These are phyloP conservation scores for Metschnikowia rubicola DNA, from an alignment of 805 yeast species.

Conservation along the genomic window DNA sequence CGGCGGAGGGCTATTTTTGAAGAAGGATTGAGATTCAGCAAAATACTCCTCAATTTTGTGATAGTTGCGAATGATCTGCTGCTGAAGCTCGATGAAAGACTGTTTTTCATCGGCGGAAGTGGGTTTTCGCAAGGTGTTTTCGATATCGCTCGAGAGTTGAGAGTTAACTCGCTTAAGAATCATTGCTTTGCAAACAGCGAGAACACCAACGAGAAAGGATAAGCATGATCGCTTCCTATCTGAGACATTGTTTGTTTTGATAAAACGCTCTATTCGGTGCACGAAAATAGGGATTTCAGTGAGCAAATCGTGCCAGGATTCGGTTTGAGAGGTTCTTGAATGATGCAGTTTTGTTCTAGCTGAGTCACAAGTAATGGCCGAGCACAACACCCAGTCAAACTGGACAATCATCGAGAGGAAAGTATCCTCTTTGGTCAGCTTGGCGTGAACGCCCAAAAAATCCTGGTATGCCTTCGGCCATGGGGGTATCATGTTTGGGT, in stretches of 20 bases:
- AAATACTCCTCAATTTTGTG: slow-evolving; percentile 22
- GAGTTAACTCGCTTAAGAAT: slow-evolving; percentile 31
- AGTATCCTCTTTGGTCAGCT: slow-evolving; percentile 15
- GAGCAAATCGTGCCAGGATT: slow-evolving; percentile 13
- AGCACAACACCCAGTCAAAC: slow-evolving; percentile 17
- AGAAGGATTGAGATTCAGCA: slow-evolving; percentile 27
- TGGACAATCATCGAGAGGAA: slow-evolving; percentile 18
- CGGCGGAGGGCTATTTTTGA: slow-evolving; percentile 22
- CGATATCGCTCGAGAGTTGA: no score
- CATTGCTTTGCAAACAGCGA: slow-evolving; percentile 28
- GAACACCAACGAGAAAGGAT: slow-evolving; percentile 22
- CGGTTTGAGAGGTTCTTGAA: not conserved
- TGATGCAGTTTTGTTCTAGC: slow-evolving; percentile 1
- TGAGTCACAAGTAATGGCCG: slow-evolving; percentile 8
- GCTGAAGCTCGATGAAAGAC: slow-evolving; percentile 28
- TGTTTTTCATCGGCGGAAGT: slow-evolving; percentile 16
- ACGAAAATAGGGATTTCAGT: slow-evolving; percentile 14
- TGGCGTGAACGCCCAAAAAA: slow-evolving; percentile 4
- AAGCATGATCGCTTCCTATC: slow-evolving; percentile 14
- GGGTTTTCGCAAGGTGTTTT: slow-evolving; percentile 3
- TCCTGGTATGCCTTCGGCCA: slow-evolving; percentile 3
- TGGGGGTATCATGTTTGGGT: not conserved
- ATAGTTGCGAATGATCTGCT: slow-evolving; percentile 24
- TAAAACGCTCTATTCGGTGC: slow-evolving; percentile 14
- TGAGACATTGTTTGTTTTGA: slow-evolving; percentile 12